Evolutionary conservation across 2,329 filamentous ascomycete species (phyloP).

Genomic region (Penicillium sp.): DNA sequence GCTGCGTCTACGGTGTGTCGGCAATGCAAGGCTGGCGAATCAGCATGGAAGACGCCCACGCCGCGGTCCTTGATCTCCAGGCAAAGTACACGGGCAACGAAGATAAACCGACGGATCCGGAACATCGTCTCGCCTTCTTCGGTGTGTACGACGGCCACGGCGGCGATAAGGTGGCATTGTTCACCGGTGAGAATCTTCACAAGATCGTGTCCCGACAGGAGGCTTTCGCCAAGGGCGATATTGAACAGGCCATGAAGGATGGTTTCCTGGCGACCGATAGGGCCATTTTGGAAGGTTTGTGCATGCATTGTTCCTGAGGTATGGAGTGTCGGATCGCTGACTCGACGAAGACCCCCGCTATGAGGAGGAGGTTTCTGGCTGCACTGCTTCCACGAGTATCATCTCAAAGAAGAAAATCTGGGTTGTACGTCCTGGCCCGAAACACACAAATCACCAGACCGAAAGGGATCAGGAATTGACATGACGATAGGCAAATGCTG

Average conservation of each 20-base stretch:
- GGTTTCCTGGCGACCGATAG: slow-evolving; percentile 94
- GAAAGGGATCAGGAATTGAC: slow-evolving; percentile 23
- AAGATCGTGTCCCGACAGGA: slow-evolving; percentile 94
- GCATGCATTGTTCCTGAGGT: not conserved
- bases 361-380: slow-evolving; percentile 96
- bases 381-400: slow-evolving; percentile 87
- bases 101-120: slow-evolving; percentile 59
- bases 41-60: slow-evolving; percentile 98
- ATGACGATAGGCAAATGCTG: slow-evolving; percentile 75
- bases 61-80: slow-evolving; percentile 81
- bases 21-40: slow-evolving; percentile 99
- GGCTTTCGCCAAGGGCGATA: slow-evolving; percentile 82
- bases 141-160: slow-evolving; percentile 98
- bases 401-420: slow-evolving; percentile 90
- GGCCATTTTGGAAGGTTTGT: slow-evolving; percentile 87
- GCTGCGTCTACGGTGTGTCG: slow-evolving; percentile 87
- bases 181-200: slow-evolving; percentile 87
- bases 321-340: slow-evolving; percentile 12
- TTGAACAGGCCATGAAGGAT: slow-evolving; percentile 94
- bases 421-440: slow-evolving; percentile 63
- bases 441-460: not conserved
- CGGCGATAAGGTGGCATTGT: slow-evolving; percentile 91
- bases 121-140: slow-evolving; percentile 84
- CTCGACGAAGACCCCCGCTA: slow-evolving; percentile 76
- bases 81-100: slow-evolving; percentile 50